Base-by-base conservation (phyloP, 2,329 filamentous ascomycete genomes). In the Endoconidiophora laricicola region DNA sequence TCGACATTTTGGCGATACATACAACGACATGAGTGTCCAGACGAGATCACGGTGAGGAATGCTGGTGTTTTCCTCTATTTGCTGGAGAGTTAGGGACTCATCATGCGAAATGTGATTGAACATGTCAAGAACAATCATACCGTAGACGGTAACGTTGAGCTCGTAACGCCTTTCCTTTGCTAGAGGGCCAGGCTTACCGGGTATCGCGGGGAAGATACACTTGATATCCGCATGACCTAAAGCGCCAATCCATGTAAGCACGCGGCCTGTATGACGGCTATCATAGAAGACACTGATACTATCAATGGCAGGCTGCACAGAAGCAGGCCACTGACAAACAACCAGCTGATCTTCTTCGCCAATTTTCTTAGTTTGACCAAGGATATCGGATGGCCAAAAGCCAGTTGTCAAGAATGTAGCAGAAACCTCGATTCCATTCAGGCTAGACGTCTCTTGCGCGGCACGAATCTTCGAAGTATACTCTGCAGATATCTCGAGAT, bases 381-480 rank as follows among this genome's bases (percentile, higher is more conserved):
- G 87, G 10, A 86, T 78, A 58, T 95, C 88, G 56, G 87, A 78
- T 2, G 91, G 91, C 91, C 91, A 98, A 61, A 86, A 90, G 63
- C 93, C 95, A 57, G 81, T 88, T 0, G 88, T 95, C 38, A 98
- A 73, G 26, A 98, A 81, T 56, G 79, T 86, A 64, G 95, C 82
- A 46, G 74, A 76, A 22, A 98, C 72, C 44, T 96, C 91, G 24
- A 90, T 77, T 26, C 73, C 60, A 12, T 33, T 33, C 12, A 12
- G 29, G 74, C 16, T 10, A 23, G 23, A 36, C 6, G 36, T 24
- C 7, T 53, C 26, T 46, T 42, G 10, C 78, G 2, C 71, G 67
- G 66, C 73, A 14, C 22, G 41, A 2, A 37, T 38, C 14, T 42
- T 38, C 4, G 44, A 59, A 16, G 65, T 61, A 67, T 93, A 96